Evolutionary conservation across 441 rosid genomes (phyloP), one percentile per base, ranked within the genome.

Genomic region (Gossypium davidsonii): DNA sequence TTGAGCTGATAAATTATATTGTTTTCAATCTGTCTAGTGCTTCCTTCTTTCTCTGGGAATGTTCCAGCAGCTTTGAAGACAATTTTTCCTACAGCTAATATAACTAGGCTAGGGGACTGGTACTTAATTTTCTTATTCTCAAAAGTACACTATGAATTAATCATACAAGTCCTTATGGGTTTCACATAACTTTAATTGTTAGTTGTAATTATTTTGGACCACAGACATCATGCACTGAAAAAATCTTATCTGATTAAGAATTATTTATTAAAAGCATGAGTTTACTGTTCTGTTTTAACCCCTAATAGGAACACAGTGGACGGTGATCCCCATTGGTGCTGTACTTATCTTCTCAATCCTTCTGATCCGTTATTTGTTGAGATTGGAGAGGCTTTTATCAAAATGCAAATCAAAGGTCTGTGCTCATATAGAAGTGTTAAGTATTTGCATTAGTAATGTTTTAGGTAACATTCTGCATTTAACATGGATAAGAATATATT

Each of bases 11-110:
- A 63, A 62, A 53, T 34, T 49, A 6, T 62, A 4, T 26, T 62
- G 69, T 73, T 76, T 78, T 75, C 55, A 1, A 59, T 48, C 8
- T 82, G 62, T 77, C 63, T 83, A 95, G 98, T 95, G 81, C 92
- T 95, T 62, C 99, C 99, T 14, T 91, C 99, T 53, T 95, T 95
- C 87, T 89, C 99, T 48, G 98, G 99, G 70, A 93, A 90, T 77
- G 99, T 95, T 81, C 99, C 98, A 67, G 94, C 90, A 61, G 92
- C 98, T 80, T 83, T 95, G 77, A 83, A 72, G 82, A 88, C 80
- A 76, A 84, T 84, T 61, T 86, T 88, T 79, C 99, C 97, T 57
- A 81, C 78, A 58, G 99, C 98, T 74, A 91, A 88, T 76, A 91
- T 95, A 79, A 90, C 90, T 51, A 89, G 93, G 79, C 92, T 93